Conservation (phyloP, 2,329 filamentous ascomycete genomes). For the Colletotrichum somersetense region DNA sequence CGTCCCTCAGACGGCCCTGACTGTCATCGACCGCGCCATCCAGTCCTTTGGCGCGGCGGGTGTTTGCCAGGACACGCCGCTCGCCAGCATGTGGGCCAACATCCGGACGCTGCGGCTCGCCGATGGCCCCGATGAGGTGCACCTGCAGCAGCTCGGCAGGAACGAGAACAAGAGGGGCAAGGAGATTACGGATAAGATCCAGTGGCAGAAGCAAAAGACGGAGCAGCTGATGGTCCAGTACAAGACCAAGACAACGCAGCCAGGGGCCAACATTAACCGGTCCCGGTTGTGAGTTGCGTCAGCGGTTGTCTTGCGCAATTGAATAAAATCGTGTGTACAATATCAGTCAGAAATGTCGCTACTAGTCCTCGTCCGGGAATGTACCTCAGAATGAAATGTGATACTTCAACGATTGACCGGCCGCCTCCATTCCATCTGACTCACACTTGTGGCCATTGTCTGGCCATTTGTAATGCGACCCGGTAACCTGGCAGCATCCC, state of each 20-base stretch:
- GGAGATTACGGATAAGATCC: slow-evolving; percentile 71
- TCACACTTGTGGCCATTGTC: slow-evolving; percentile 25
- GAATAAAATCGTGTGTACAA: slow-evolving; percentile 25
- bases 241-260: slow-evolving; percentile 59
- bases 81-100: slow-evolving; percentile 85
- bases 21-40: slow-evolving; percentile 93
- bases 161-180: slow-evolving; percentile 82
- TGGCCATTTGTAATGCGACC: slow-evolving; percentile 11
- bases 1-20: slow-evolving; percentile 83
- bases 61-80: slow-evolving; percentile 92
- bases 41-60: slow-evolving; percentile 93
- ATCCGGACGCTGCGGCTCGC: slow-evolving; percentile 87
- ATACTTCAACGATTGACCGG: slow-evolving; percentile 31
- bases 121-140: slow-evolving; percentile 97
- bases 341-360: background rate
- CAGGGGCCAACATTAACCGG: slow-evolving; percentile 64
- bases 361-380: background rate
- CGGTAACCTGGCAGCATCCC: background rate
- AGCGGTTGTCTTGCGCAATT: slow-evolving; percentile 11
- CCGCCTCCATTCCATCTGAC: slow-evolving; percentile 34
- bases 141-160: slow-evolving; percentile 82
- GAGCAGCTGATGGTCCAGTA: slow-evolving; percentile 75
- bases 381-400: background rate
- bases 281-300: slow-evolving; percentile 57
- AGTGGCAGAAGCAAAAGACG: slow-evolving; percentile 73